These are phyloP conservation scores for Fragaria ananassa DNA, from an alignment of 306 rosid species.

Conservation along the genomic window DNA sequence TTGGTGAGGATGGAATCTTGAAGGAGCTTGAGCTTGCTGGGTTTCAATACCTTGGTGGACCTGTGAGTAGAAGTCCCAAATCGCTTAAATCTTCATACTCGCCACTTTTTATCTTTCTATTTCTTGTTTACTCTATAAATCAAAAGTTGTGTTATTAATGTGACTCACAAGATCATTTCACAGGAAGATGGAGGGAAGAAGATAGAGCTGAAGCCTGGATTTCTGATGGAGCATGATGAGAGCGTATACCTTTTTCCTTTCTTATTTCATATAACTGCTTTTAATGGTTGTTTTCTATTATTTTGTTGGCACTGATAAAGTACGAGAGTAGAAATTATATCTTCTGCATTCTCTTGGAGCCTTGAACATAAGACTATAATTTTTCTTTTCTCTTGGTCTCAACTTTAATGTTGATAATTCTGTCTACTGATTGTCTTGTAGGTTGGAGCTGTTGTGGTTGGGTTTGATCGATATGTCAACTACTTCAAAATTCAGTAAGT, in stretches of 20 bases:
- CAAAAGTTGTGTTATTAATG: conserved; percentile 4
- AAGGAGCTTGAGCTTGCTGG: conserved; percentile 99
- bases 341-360: conserved; percentile 9
- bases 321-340: conserved; percentile 4
- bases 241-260: conserved; percentile 49
- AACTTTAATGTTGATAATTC: conserved; percentile 14
- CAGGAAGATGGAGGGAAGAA: conserved; percentile 92
- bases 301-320: not conserved
- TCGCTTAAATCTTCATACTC: not conserved
- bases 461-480: conserved; percentile 96
- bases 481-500: conserved; percentile 97
- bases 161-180: conserved; percentile 2
- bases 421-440: conserved; percentile 29
- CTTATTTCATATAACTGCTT: conserved; percentile 16
- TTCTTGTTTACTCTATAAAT: conserved; percentile 14
- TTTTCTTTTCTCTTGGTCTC: not conserved
- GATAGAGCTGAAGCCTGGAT: conserved; percentile 95
- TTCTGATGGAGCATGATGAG: conserved; percentile 85
- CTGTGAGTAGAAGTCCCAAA: conserved; percentile 47
- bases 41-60: conserved; percentile 91
- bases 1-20: conserved; percentile 97
- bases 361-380: not conserved
- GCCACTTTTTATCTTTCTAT: not conserved
- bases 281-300: not conserved
- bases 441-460: conserved; percentile 99